Evolutionary conservation across 441 rosid species (phyloP).

Genomic region (Populus hybrid): DNA sequence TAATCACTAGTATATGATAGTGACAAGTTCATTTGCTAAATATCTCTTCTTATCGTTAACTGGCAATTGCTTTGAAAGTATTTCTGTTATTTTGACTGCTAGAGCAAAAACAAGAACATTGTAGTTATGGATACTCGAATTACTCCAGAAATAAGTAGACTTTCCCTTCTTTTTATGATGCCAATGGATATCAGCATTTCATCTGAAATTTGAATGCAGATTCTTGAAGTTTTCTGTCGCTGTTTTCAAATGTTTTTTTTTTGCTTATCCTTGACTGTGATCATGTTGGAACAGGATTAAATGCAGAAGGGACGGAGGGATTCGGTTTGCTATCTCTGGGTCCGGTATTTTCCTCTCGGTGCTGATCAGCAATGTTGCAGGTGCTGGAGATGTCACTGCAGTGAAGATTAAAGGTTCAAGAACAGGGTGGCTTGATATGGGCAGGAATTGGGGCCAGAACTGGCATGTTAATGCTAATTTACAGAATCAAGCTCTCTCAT

Average conservation of each 20-base stretch:
- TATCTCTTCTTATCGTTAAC: background rate
- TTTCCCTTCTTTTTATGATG: background rate
- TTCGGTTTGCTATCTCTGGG: constrained; percentile 65
- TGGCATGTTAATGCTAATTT: constrained; percentile 94
- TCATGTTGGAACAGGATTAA: constrained; percentile 49
- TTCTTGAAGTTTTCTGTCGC: too few species aligned
- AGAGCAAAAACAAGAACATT: background rate
- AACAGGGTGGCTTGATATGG: constrained; percentile 98
- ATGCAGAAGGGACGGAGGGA: constrained; percentile 93
- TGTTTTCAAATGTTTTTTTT: constrained; percentile 1
- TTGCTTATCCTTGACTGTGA: background rate
- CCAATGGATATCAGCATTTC: background rate
- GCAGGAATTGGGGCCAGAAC: constrained; percentile 98
- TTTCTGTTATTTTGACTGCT: background rate
- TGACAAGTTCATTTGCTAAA: background rate
- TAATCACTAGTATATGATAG: background rate
- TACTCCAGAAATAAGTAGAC: background rate
- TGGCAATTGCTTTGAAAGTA: background rate
- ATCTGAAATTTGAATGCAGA: background rate
- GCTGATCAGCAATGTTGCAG: constrained; percentile 78
- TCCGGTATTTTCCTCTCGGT: constrained; percentile 73
- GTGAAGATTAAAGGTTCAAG: constrained; percentile 88
- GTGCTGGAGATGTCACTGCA: constrained; percentile 71
- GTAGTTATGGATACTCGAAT: background rate
- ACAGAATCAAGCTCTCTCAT: constrained; percentile 80